These are phyloP conservation scores for Boletus reticuloceps DNA, from an alignment of 768 basidiomycete genomes.

Conservation along the genomic window DNA sequence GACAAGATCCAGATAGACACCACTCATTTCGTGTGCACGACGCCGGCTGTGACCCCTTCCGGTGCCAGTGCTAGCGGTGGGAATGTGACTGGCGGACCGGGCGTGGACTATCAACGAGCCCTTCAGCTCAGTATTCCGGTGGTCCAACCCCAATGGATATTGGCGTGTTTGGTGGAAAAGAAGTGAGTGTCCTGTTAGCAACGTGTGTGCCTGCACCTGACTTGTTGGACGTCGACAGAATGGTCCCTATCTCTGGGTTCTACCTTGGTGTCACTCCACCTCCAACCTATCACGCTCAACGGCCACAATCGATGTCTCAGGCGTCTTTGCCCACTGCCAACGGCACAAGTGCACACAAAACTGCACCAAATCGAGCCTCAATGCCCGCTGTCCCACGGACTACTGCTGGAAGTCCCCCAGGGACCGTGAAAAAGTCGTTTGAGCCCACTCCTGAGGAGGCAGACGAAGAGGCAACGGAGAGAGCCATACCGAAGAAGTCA, in stretches of 20 bases:
- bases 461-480: conserved; percentile 34
- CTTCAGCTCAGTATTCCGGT: conserved; percentile 91
- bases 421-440: conserved; percentile 34
- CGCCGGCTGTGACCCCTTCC: conserved; percentile 65
- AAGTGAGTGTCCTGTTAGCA: conserved; percentile 49
- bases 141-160: conserved; percentile 92
- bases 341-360: conserved; percentile 29
- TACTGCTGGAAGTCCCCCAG: conserved; percentile 42
- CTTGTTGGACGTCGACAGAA: conserved; percentile 42
- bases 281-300: conserved; percentile 37
- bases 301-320: conserved; percentile 79
- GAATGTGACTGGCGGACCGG: conserved; percentile 55
- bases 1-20: conserved; percentile 97
- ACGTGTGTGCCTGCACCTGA: neutral
- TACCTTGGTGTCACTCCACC: conserved; percentile 73
- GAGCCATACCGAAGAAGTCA: conserved; percentile 21
- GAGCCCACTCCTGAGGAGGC: conserved; percentile 50
- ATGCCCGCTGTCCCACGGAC: conserved; percentile 58
- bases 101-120: conserved; percentile 92
- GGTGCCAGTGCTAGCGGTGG: conserved; percentile 57
- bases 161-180: conserved; percentile 84
- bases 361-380: conserved; percentile 56
- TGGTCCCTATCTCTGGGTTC: conserved; percentile 82
- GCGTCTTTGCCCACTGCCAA: conserved; percentile 45
- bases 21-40: conserved; percentile 96